Evolutionary conservation across 768 basidiomycete genomes (phyloP).

Genomic region (Pulveroboletus sp.): DNA sequence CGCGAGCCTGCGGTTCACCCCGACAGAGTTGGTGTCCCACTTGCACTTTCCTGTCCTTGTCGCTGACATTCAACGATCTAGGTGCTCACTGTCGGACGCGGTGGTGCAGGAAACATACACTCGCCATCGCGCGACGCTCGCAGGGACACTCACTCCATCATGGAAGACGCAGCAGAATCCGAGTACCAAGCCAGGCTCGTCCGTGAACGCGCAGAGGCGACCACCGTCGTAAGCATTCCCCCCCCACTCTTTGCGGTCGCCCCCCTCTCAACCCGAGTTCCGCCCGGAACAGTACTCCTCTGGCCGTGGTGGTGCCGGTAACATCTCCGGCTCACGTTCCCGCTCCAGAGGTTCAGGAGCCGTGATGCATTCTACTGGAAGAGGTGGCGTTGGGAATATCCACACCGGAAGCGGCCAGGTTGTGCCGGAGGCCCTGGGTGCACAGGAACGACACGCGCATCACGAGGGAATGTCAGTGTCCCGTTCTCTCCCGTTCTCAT

Average conservation of each 20-base stretch:
- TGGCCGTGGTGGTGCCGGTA: slow-evolving; percentile 66
- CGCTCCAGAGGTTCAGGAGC: slow-evolving; percentile 40
- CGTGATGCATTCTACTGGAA: slow-evolving; percentile 49
- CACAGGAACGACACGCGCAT: slow-evolving; percentile 29
- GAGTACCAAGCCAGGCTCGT: slow-evolving; percentile 22
- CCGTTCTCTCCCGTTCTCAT: too few species aligned
- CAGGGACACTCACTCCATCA: slow-evolving; percentile 41
- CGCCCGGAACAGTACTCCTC: slow-evolving; percentile 45
- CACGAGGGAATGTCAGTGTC: slow-evolving; percentile 41
- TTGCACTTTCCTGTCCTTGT: neutral
- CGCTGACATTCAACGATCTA: neutral
- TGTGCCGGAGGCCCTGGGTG: slow-evolving; percentile 27
- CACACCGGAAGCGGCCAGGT: slow-evolving; percentile 23
- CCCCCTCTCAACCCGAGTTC: neutral
- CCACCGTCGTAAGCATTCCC: slow-evolving; percentile 32
- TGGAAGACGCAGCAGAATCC: slow-evolving; percentile 25
- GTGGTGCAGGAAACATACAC: slow-evolving; percentile 84
- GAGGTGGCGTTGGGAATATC: slow-evolving; percentile 67
- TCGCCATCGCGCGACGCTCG: slow-evolving; percentile 49
- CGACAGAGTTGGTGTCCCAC: slow-evolving; percentile 31
- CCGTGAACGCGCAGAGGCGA: slow-evolving; percentile 28
- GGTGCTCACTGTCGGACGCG: slow-evolving; percentile 64
- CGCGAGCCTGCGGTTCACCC: slow-evolving; percentile 48
- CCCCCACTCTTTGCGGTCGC: neutral
- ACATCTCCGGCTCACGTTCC: slow-evolving; percentile 53